phyloP scores from a whole-genome alignment of 768 basidiomycete species.

The Agaricus blazei region DNA sequence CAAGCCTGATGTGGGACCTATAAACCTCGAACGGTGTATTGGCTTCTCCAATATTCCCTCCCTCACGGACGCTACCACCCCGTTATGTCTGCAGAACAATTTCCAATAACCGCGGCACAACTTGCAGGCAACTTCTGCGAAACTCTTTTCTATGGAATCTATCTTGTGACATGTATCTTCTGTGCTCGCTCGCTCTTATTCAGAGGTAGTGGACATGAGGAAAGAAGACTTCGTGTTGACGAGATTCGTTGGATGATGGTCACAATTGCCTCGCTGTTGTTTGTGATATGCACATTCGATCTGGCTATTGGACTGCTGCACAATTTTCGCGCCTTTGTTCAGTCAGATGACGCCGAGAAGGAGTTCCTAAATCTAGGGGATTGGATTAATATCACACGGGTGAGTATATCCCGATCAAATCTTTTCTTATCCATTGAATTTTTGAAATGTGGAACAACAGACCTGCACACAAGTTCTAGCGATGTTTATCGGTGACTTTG shows the following conservation, averaged over 20 bases:
- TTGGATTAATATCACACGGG: slow-evolving; percentile 5
- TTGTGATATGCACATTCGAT: slow-evolving; percentile 3
- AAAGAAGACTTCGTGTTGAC: background rate
- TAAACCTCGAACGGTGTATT: too few species aligned
- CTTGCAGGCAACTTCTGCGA: slow-evolving; percentile 9
- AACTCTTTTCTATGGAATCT: slow-evolving; percentile 5
- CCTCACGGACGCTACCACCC: too few species aligned
- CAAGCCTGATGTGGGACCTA: too few species aligned
- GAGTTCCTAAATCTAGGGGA: background rate
- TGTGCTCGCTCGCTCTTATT: background rate
- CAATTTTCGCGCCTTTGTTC: background rate
- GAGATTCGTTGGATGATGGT: slow-evolving; percentile 6
- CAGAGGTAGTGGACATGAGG: background rate
- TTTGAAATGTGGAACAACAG: too few species aligned
- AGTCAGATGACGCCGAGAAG: background rate
- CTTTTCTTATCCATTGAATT: background rate
- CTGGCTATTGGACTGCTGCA: background rate
- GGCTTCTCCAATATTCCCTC: too few species aligned
- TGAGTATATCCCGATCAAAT: background rate
- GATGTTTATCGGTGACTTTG: background rate
- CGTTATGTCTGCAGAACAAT: background rate
- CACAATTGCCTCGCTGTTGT: background rate
- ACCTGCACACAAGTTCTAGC: background rate
- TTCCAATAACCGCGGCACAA: slow-evolving; percentile 3
- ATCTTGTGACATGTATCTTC: background rate